Conservation (phyloP, 495 filamentous ascomycete genomes). For the Apiosordaria backusii region DNA sequence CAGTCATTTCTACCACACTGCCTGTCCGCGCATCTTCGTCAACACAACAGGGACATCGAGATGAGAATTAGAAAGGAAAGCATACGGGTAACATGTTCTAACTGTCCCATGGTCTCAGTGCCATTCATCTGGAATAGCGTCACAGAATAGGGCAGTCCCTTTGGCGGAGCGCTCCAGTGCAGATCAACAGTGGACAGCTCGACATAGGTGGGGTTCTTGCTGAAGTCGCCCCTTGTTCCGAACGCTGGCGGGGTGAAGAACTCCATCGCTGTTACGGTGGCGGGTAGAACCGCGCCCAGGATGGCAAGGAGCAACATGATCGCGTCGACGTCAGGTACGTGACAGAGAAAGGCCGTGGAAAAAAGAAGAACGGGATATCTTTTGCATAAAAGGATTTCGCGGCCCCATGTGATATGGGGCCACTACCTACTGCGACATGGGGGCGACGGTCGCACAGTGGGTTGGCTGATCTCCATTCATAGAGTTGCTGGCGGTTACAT, state of each 20-base stretch:
- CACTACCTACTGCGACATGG: background rate
- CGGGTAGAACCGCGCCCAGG: background rate
- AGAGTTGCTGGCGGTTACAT: background rate
- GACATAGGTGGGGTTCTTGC: background rate
- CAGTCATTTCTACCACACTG: background rate
- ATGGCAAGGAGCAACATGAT: background rate
- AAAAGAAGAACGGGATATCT: background rate
- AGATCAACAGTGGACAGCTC: background rate
- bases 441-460: background rate
- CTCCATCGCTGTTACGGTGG: background rate
- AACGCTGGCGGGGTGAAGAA: background rate
- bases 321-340: background rate
- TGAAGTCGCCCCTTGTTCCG: background rate
- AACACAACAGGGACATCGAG: background rate
- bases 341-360: background rate
- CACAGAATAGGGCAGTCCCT: background rate
- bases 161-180: background rate
- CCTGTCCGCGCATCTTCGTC: background rate
- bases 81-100: constrained; percentile 1
- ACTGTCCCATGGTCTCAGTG: background rate
- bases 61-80: background rate
- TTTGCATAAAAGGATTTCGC: background rate
- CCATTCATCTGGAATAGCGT: constrained; percentile 1
- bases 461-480: background rate
- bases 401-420: background rate